Conservation (phyloP, 2,329 filamentous ascomycete species). For the Lecanoromycetidae sp. region DNA sequence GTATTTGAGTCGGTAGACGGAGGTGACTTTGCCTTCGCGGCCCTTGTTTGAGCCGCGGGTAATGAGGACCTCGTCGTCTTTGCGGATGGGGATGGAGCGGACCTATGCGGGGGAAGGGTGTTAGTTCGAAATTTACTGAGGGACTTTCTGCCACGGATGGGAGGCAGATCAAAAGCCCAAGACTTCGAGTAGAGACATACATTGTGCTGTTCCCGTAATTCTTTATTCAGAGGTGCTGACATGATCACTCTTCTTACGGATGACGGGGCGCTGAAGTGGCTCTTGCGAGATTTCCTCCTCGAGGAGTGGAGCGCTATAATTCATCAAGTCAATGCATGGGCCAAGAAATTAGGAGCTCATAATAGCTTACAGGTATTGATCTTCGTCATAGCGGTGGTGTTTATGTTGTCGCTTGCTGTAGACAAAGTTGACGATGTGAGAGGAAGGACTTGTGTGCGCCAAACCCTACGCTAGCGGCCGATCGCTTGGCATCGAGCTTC, state of each 20-base stretch:
- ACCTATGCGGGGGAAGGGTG: slow-evolving; percentile 43
- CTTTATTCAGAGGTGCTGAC: slow-evolving; percentile 90
- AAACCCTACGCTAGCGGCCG: slow-evolving; percentile 4
- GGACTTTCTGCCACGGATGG: too few relatives aligned
- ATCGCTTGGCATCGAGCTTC: background rate
- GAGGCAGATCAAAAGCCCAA: background rate
- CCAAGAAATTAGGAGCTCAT: too few relatives aligned
- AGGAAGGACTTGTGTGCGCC: slow-evolving; percentile 11
- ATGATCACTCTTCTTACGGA: slow-evolving; percentile 92
- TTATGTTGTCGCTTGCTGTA: slow-evolving; percentile 2
- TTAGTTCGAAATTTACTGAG: background rate
- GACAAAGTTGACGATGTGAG: background rate
- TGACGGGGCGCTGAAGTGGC: slow-evolving; percentile 92
- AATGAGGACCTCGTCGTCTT: slow-evolving; percentile 90
- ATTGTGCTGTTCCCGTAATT: slow-evolving; percentile 98
- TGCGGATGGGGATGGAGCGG: slow-evolving; percentile 91
- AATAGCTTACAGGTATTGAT: slow-evolving; percentile 17
- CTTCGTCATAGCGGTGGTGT: slow-evolving; percentile 17
- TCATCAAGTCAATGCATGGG: background rate
- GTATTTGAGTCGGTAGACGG: slow-evolving; percentile 97
- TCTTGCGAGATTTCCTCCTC: slow-evolving; percentile 97
- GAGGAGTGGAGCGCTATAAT: slow-evolving; percentile 57
- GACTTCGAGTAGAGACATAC: slow-evolving; percentile 43
- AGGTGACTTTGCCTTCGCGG: slow-evolving; percentile 94
- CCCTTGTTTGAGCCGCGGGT: slow-evolving; percentile 93